phyloP scores from a whole-genome alignment of 139 green algal genomes.

The Asterochloris sp. region DNA sequence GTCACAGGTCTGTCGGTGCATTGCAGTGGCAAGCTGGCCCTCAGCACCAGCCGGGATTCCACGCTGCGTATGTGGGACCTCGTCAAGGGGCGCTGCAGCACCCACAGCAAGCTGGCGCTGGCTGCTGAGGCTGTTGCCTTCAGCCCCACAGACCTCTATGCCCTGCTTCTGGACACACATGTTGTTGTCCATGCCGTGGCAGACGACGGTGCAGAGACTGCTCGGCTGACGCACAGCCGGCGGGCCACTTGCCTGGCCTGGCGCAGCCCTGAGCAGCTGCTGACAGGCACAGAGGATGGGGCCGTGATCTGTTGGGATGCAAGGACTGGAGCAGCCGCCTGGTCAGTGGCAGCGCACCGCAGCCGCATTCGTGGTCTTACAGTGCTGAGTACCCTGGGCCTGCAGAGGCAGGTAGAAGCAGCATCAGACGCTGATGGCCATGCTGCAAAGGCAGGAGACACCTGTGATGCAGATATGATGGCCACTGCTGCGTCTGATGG shows the following conservation, averaged over 20 bases:
- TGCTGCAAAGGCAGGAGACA: not conserved
- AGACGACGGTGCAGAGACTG: not conserved
- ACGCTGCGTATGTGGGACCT: conserved; percentile 74
- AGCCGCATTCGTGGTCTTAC: not conserved
- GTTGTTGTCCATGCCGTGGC: not conserved
- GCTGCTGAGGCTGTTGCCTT: conserved; percentile 4
- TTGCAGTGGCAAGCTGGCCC: conserved; percentile 62
- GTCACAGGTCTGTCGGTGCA: conserved; percentile 72
- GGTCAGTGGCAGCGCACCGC: not conserved
- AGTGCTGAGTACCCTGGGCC: not conserved
- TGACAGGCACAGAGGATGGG: conserved; percentile 14
- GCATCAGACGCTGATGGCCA: not conserved
- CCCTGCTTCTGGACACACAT: not conserved
- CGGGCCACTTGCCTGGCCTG: conserved; percentile 5
- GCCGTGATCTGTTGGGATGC: not conserved
- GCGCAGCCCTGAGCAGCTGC: not conserved
- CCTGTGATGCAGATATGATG: not conserved
- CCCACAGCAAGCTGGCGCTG: not conserved
- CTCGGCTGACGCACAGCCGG: not conserved
- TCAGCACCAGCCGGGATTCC: conserved; percentile 63
- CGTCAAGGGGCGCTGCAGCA: conserved; percentile 13
- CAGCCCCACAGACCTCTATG: conserved; percentile 7
- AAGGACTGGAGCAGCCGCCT: not conserved
- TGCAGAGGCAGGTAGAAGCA: too few relatives aligned
- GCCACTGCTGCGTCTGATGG: conserved; percentile 15